These are phyloP conservation scores for Emmonsiellopsis sp. DNA, from an alignment of 2,329 filamentous ascomycete species.

Conservation along the genomic window DNA sequence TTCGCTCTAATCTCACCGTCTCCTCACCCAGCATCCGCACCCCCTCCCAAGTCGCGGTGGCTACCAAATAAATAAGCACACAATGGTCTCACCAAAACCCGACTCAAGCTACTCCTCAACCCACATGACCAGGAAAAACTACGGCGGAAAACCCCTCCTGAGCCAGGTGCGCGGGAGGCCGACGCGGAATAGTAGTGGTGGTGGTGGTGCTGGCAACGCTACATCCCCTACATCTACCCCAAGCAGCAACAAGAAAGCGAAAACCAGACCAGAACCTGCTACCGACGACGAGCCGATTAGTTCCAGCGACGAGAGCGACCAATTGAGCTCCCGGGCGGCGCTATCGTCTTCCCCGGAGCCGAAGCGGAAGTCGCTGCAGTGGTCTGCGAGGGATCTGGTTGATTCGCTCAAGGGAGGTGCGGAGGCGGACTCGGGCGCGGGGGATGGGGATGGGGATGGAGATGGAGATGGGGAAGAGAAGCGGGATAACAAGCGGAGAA, in stretches of 20 bases:
- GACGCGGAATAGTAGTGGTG: neutral
- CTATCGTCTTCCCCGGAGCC: neutral
- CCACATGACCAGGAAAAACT: constrained; percentile 14
- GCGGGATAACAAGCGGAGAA: constrained; percentile 1
- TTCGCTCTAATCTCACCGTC: too few relatives aligned
- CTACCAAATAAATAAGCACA: neutral
- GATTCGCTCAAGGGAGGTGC: neutral
- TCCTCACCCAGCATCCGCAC: too few relatives aligned
- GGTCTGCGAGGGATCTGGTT: constrained; percentile 1
- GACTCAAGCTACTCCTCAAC: constrained; percentile 20
- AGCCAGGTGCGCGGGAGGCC: constrained; percentile 12
- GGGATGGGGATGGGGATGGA: neutral
- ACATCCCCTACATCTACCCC: neutral
- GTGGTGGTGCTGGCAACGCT: neutral
- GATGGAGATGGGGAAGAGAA: neutral
- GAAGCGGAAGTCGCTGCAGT: neutral
- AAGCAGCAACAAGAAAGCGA: constrained; percentile 5
- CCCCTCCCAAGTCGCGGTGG: too few relatives aligned
- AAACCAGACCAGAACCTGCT: constrained; percentile 14
- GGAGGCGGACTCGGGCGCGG: neutral
- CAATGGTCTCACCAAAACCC: constrained; percentile 11
- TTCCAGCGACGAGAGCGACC: constrained; percentile 21
- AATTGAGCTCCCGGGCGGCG: constrained; percentile 5
- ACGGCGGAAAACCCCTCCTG: constrained; percentile 13
- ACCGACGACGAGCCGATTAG: constrained; percentile 28